A percentile compares a stretch with the other conserved stretches of the same genome.
Evolutionary conservation across 345 rosid species (phyloP).

Genomic region (Clarkia xantiana): DNA sequence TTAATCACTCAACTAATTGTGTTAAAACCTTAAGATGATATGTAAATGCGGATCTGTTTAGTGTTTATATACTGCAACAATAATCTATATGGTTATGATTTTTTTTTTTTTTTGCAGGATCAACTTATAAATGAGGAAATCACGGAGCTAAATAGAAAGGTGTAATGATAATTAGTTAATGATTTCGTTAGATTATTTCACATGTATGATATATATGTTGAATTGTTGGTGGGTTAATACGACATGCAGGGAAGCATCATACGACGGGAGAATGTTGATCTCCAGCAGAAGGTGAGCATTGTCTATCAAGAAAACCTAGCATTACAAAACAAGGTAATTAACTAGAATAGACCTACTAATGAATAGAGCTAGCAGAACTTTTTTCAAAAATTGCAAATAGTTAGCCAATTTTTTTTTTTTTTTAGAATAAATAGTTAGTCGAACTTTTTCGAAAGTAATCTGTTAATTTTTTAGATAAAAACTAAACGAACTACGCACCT

Average conservation of each 20-base stretch:
- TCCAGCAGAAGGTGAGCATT: conserved; percentile 4
- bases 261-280: conserved; percentile 4
- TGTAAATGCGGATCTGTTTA: not conserved
- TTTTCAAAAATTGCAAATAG: not conserved
- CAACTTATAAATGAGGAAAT: conserved; percentile 7
- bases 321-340: conserved; percentile 6
- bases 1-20: too few relatives aligned
- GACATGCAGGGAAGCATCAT: conserved; percentile 4
- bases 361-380: too few relatives aligned
- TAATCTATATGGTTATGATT: not conserved
- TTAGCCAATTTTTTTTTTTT: not conserved
- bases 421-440: too few relatives aligned
- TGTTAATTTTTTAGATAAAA: too few relatives aligned
- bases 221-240: too few relatives aligned
- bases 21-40: too few relatives aligned
- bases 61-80: not conserved
- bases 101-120: conserved; percentile 2
- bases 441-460: too few relatives aligned
- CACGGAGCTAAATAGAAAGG: conserved; percentile 7
- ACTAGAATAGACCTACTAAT: too few relatives aligned
- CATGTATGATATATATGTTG: not conserved
- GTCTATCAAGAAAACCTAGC: conserved; percentile 3
- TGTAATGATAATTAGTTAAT: not conserved
- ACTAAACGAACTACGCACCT: too few relatives aligned
- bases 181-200: not conserved